Percentiles rank a stretch among this genome's conserved stretches.
phyloP scores from a whole-genome alignment of 495 filamentous ascomycete genomes.

The Penicillium coffeae region DNA sequence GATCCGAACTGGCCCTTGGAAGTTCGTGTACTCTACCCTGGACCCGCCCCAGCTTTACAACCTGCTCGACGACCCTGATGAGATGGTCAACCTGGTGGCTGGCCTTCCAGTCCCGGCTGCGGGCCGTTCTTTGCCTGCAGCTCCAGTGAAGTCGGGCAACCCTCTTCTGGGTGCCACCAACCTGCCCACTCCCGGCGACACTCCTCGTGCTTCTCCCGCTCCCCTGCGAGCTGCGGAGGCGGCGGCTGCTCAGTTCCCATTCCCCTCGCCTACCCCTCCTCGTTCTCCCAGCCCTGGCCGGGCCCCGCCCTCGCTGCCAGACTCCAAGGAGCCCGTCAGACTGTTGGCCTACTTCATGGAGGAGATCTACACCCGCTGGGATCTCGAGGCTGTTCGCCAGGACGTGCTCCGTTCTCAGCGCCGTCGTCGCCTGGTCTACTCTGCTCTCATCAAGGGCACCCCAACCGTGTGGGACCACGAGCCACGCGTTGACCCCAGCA shows the following conservation, averaged over 20 bases:
- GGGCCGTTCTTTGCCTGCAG: background rate
- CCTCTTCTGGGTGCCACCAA: conserved; percentile 14
- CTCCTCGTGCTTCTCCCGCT: conserved; percentile 29
- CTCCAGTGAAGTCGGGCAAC: conserved; percentile 12
- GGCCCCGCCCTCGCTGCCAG: conserved; percentile 27
- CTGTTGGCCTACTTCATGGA: conserved; percentile 55
- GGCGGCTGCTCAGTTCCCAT: conserved; percentile 34
- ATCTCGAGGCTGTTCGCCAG: conserved; percentile 64
- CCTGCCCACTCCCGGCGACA: conserved; percentile 40
- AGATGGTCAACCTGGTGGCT: conserved; percentile 64
- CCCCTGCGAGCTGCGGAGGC: conserved; percentile 28
- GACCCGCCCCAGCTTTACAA: conserved; percentile 80
- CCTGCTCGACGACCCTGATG: conserved; percentile 65
- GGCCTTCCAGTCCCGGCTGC: conserved; percentile 26
- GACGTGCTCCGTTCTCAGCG: conserved; percentile 70
- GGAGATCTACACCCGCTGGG: conserved; percentile 67
- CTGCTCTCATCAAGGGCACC: conserved; percentile 64
- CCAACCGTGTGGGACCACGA: conserved; percentile 76
- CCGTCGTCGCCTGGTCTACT: conserved; percentile 66
- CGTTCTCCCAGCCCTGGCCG: conserved; percentile 39
- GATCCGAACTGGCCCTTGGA: conserved; percentile 79
- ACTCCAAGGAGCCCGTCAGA: conserved; percentile 42
- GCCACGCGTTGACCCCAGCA: conserved; percentile 64
- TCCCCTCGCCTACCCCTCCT: conserved; percentile 35
- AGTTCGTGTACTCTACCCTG: conserved; percentile 75